Evolutionary conservation across 31 red algal genomes (phyloP).

Genomic region (Asparagopsis taxiformis): DNA sequence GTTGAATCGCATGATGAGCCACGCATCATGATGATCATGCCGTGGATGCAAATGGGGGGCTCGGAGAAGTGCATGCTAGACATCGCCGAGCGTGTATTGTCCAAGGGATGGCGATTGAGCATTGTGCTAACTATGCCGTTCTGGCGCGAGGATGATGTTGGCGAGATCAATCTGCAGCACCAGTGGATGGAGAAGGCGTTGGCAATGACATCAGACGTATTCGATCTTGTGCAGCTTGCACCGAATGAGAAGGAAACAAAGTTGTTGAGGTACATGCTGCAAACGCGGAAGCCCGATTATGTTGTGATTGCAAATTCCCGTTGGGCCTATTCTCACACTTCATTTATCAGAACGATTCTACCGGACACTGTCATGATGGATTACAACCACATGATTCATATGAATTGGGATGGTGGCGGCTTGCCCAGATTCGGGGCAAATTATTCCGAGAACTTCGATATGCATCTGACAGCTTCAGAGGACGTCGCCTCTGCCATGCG

Average conservation of each 20-base stretch:
- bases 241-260: constrained; percentile 18
- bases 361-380: constrained; percentile 45
- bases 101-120: constrained; percentile 25
- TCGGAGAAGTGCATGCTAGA: constrained; percentile 53
- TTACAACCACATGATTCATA: constrained; percentile 78
- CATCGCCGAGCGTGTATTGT: constrained; percentile 25
- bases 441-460: constrained; percentile 32
- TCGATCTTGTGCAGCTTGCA: constrained; percentile 25
- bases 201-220: constrained; percentile 30
- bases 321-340: constrained; percentile 48
- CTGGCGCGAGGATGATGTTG: constrained; percentile 37
- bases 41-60: constrained; percentile 76
- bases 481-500: constrained; percentile 56
- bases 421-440: constrained; percentile 61
- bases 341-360: constrained; percentile 19
- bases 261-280: constrained; percentile 24
- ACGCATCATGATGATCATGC: constrained; percentile 48
- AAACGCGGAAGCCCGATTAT: constrained; percentile 42
- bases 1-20: constrained; percentile 1
- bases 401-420: constrained; percentile 64
- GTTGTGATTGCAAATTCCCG: constrained; percentile 50
- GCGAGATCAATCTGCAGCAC: constrained; percentile 30
- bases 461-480: constrained; percentile 61
- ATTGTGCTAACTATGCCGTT: constrained; percentile 69
- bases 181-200: constrained; percentile 41